Conservation (phyloP, 495 filamentous ascomycete genomes). For the Aspergillus homomorphus region DNA sequence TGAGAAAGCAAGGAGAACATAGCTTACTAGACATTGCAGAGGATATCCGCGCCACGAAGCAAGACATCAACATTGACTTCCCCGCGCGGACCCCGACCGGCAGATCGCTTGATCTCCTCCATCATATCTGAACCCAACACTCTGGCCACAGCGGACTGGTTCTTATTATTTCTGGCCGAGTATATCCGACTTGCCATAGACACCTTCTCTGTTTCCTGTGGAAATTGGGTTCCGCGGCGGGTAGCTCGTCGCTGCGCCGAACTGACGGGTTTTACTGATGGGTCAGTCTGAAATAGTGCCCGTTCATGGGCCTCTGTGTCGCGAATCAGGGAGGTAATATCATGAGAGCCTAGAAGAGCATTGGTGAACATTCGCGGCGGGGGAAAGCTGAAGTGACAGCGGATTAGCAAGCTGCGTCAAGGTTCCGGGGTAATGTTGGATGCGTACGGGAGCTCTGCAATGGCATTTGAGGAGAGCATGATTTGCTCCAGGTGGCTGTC, state of each 20-base stretch:
- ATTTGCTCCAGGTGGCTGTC: slow-evolving; percentile 90
- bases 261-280: slow-evolving; percentile 46
- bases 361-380: slow-evolving; percentile 95
- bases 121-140: slow-evolving; percentile 86
- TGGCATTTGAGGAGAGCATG: slow-evolving; percentile 72
- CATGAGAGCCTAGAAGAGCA: slow-evolving; percentile 78
- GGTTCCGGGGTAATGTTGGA: not conserved
- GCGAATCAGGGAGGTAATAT: slow-evolving; percentile 91
- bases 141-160: slow-evolving; percentile 83
- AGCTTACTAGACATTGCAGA: slow-evolving; percentile 79
- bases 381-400: slow-evolving; percentile 62
- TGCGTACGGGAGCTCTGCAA: slow-evolving; percentile 77
- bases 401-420: not conserved
- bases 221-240: slow-evolving; percentile 47
- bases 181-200: slow-evolving; percentile 51
- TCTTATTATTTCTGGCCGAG: slow-evolving; percentile 54
- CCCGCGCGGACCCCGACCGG: slow-evolving; percentile 45
- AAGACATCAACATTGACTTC: slow-evolving; percentile 87
- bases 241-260: slow-evolving; percentile 41
- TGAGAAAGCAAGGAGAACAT: not conserved
- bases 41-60: slow-evolving; percentile 83
- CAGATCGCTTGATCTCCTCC: slow-evolving; percentile 67
- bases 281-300: slow-evolving; percentile 87
- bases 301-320: slow-evolving; percentile 95
- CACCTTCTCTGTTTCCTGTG: slow-evolving; percentile 37